A percentile compares a stretch with the other conserved stretches of the same genome.
These are phyloP conservation scores for Inosperma sp. DNA, from an alignment of 768 basidiomycete species.

Conservation along the genomic window DNA sequence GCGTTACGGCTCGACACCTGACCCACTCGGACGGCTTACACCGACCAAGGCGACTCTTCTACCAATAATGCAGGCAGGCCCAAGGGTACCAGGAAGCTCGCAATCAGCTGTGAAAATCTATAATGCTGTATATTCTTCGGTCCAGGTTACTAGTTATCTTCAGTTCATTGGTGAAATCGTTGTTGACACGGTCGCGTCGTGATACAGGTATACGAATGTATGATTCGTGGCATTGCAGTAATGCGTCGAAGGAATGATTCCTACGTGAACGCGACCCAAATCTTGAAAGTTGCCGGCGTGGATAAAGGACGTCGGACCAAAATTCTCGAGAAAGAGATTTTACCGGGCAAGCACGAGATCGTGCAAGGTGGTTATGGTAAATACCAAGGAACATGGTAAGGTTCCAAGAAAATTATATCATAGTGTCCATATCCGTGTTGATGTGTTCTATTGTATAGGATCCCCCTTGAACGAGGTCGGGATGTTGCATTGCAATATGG, in stretches of 20 bases:
- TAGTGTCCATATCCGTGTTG: constrained; percentile 15
- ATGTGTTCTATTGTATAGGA: constrained; percentile 48
- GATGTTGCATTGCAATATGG: constrained; percentile 92
- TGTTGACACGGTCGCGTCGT: constrained; percentile 37
- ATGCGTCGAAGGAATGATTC: constrained; percentile 95
- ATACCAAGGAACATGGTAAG: constrained; percentile 98
- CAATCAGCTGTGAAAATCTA: constrained; percentile 77
- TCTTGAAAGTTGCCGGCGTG: constrained; percentile 96
- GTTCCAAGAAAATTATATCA: constrained; percentile 6
- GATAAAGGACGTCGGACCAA: constrained; percentile 96
- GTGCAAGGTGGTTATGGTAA: constrained; percentile 99
- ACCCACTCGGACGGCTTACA: constrained; percentile 25
- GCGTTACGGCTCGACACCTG: too few relatives aligned
- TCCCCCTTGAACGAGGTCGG: constrained; percentile 90
- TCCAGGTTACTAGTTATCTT: constrained; percentile 50
- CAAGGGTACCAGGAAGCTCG: constrained; percentile 38
- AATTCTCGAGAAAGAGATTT: constrained; percentile 95
- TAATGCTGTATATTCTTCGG: constrained; percentile 89
- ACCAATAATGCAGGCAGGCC: constrained; percentile 45
- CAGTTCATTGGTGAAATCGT: constrained; percentile 11
- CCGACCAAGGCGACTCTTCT: constrained; percentile 23
- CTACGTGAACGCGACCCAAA: constrained; percentile 98
- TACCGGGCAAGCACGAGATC: constrained; percentile 94
- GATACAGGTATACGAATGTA: constrained; percentile 89
- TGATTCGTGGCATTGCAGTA: constrained; percentile 97